These are phyloP conservation scores for Cicer arietinum DNA, from an alignment of 306 rosid species.

Conservation along the genomic window DNA sequence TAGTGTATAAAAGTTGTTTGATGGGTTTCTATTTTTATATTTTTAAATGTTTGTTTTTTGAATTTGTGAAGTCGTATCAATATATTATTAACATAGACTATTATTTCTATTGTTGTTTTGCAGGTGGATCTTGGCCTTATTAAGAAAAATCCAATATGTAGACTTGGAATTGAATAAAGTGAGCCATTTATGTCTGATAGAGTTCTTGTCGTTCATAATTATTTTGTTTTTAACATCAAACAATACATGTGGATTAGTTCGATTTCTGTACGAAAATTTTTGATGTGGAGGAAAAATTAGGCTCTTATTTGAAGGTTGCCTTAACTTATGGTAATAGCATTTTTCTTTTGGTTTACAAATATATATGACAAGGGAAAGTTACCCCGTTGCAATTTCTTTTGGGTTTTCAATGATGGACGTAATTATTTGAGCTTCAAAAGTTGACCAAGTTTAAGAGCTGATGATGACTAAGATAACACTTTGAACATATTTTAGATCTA, in stretches of 20 bases:
- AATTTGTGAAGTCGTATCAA: background rate
- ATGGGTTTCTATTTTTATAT: constrained; percentile 1
- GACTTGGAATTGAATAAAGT: constrained; percentile 64
- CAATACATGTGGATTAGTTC: constrained; percentile 31
- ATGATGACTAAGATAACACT: too few relatives aligned
- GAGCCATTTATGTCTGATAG: background rate
- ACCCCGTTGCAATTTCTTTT: background rate
- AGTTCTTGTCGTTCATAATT: constrained; percentile 11
- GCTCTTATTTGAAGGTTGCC: background rate
- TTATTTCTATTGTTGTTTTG: constrained; percentile 13
- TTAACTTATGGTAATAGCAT: constrained; percentile 3
- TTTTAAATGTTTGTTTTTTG: background rate
- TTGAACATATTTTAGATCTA: too few relatives aligned
- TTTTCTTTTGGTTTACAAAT: constrained; percentile 9
- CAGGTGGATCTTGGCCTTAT: constrained; percentile 94
- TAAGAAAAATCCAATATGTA: constrained; percentile 84
- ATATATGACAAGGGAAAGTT: background rate
- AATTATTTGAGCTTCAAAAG: too few relatives aligned
- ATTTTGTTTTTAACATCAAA: background rate
- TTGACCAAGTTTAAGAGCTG: too few relatives aligned
- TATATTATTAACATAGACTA: constrained; percentile 9
- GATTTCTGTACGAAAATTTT: constrained; percentile 29
- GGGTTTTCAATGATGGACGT: too few relatives aligned
- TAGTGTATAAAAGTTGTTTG: constrained; percentile 24
- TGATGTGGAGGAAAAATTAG: background rate